These are phyloP conservation scores for Gomphus sp. DNA, from an alignment of 1,284 basidiomycete species.

Conservation along the genomic window DNA sequence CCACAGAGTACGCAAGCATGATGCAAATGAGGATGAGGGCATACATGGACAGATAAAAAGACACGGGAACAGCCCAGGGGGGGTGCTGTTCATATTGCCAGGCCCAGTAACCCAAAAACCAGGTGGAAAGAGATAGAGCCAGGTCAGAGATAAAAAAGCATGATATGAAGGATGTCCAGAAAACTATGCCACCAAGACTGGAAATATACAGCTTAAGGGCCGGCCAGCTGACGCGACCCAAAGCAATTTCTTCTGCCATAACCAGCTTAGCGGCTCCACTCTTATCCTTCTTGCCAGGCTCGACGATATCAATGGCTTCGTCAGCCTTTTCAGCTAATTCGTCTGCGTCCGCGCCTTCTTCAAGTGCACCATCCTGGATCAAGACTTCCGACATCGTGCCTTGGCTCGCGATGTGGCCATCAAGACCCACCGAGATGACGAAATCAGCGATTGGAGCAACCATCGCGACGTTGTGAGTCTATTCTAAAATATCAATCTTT, in stretches of 20 bases:
- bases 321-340: constrained; percentile 22
- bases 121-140: constrained; percentile 29
- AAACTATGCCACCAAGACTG: constrained; percentile 33
- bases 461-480: constrained; percentile 70
- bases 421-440: constrained; percentile 46
- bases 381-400: constrained; percentile 38
- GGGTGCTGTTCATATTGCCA: constrained; percentile 31
- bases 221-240: constrained; percentile 44
- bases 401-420: constrained; percentile 41
- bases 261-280: constrained; percentile 38
- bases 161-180: constrained; percentile 27
- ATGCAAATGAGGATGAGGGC: constrained; percentile 24
- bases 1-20: constrained; percentile 20
- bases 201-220: constrained; percentile 26
- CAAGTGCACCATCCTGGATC: constrained; percentile 28
- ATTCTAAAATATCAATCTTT: background rate
- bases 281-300: constrained; percentile 23
- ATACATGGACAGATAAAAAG: constrained; percentile 35
- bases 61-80: constrained; percentile 21
- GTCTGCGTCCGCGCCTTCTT: constrained; percentile 31
- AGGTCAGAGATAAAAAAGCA: constrained; percentile 17
- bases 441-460: constrained; percentile 54
- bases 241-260: constrained; percentile 49
- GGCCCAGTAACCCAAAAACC: constrained; percentile 47
- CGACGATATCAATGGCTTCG: constrained; percentile 31